phyloP scores from a whole-genome alignment of 2,329 filamentous ascomycete species.

The Mariannaea elegans region DNA sequence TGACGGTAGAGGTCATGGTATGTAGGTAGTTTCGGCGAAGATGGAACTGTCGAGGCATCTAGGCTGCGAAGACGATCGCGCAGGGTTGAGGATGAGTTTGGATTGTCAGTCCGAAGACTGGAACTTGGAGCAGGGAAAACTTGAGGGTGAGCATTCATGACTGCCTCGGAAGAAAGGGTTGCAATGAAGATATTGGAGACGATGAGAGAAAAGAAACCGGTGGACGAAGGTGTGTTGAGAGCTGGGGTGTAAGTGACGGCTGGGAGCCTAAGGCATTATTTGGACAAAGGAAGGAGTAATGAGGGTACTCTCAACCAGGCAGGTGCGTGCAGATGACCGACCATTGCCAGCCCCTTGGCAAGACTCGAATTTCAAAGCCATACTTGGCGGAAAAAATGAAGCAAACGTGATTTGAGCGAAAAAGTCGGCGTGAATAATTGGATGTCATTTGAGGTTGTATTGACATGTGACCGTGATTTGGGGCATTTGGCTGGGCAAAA shows the following conservation, averaged over 20 bases:
- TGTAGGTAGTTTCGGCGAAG: slow-evolving; percentile 3
- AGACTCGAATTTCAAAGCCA: too few relatives aligned
- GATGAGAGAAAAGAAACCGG: neutral
- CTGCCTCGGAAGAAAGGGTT: neutral
- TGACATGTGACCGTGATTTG: too few relatives aligned
- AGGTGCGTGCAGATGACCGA: neutral
- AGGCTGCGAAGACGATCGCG: slow-evolving; percentile 42
- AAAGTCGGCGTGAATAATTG: too few relatives aligned
- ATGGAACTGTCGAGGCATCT: slow-evolving; percentile 17
- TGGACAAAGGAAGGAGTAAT: neutral
- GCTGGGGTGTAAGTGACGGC: neutral
- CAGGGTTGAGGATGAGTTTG: slow-evolving; percentile 35
- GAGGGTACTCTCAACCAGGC: neutral
- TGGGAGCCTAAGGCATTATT: neutral
- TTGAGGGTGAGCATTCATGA: neutral
- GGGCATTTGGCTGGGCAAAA: too few relatives aligned
- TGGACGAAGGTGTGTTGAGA: neutral
- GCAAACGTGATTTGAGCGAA: too few relatives aligned
- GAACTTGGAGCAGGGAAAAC: slow-evolving; percentile 16
- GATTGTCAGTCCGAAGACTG: slow-evolving; percentile 5
- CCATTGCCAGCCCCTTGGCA: too few relatives aligned
- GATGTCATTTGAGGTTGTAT: too few relatives aligned
- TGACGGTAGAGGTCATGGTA: slow-evolving; percentile 35
- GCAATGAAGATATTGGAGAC: neutral
- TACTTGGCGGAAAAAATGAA: too few relatives aligned